Base-by-base conservation (phyloP, 2,329 filamentous ascomycete species). In the Cladosporium sp. region DNA sequence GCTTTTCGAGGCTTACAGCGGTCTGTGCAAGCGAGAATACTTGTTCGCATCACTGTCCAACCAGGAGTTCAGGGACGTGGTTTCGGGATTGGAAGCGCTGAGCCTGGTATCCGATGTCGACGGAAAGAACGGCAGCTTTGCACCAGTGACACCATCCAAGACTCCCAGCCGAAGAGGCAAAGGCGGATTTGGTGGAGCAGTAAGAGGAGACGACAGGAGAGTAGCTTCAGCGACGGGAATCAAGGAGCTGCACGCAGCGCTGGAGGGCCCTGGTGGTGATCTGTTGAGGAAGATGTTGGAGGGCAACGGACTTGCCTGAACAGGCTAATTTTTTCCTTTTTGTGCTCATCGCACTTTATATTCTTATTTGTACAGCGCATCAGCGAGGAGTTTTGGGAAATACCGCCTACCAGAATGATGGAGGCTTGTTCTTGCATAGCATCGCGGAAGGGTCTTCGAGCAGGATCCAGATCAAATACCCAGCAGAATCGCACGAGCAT, bases 61-160 rank as follows among this genome's bases (percentile, higher is more conserved):
- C 73, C 95, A 92, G 5, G 95, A 99, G 77, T 99, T 99, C 78
- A 88, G 93, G 66, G 95, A 99, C 78, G 93, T 99, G 5, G 84
- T 97, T 23, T 89, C 90, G 40, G 96, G 92, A 71, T 80, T 99
- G 62, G 95, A 99, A 80, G 95, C 93, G 0, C 80, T 97, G 56
- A 93, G 92, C 1, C 81, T 98, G 26, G 84, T 97, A 6, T 84
- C 89, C 76, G 78, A 89, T 79, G 73, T 91, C 80, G 75, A 92
- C 85, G 81, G 91, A 81, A 92, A 86, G 81, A 89, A 82, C 59
- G 91, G 87, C 55, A 91, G 85, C 69, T 89, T 91, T 74, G 72
- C 79, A 69, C 76, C 86, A 52, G 80, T 86, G 35, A 87, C 88
- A 68, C 91, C 91, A 1, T 91, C 85, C 52, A 80, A 86, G 52